Percentiles rank a stretch among this genome's conserved stretches.
Conservation (phyloP, 2,329 filamentous ascomycete genomes). For the Aschersonia sp. region DNA sequence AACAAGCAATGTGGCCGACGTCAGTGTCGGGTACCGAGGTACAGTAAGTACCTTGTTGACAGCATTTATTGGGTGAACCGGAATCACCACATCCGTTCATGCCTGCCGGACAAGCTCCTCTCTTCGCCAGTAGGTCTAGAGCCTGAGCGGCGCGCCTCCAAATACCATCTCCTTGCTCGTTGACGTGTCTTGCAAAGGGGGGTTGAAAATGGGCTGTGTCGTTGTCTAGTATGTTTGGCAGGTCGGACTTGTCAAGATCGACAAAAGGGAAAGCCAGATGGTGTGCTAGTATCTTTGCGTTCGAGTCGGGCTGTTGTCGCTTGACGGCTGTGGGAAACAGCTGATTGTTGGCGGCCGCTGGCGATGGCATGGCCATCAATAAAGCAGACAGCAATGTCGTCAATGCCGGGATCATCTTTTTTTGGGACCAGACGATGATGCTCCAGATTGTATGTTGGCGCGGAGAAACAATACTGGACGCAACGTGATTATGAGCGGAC, state of each 20-base stretch:
- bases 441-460: no score
- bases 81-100: constrained; percentile 52
- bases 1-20: constrained; percentile 61
- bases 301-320: constrained; percentile 57
- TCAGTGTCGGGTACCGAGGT: constrained; percentile 47
- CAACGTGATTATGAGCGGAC: no score
- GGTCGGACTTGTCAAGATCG: constrained; percentile 14
- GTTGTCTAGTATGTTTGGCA: constrained; percentile 1
- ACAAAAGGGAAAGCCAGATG: constrained; percentile 38
- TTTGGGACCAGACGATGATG: no score
- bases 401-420: no score
- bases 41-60: constrained; percentile 50
- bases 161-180: constrained; percentile 12
- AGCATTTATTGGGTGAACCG: constrained; percentile 58
- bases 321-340: constrained; percentile 45
- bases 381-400: not conserved
- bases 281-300: constrained; percentile 60
- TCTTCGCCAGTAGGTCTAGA: constrained; percentile 33
- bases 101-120: constrained; percentile 53
- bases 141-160: constrained; percentile 28
- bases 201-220: constrained; percentile 21
- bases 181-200: constrained; percentile 35
- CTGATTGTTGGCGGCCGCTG: constrained; percentile 18
- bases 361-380: constrained; percentile 13
- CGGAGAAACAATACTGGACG: no score